Base-by-base conservation (phyloP, 306 rosid genomes). In the Heteromeles arbutifolia region DNA sequence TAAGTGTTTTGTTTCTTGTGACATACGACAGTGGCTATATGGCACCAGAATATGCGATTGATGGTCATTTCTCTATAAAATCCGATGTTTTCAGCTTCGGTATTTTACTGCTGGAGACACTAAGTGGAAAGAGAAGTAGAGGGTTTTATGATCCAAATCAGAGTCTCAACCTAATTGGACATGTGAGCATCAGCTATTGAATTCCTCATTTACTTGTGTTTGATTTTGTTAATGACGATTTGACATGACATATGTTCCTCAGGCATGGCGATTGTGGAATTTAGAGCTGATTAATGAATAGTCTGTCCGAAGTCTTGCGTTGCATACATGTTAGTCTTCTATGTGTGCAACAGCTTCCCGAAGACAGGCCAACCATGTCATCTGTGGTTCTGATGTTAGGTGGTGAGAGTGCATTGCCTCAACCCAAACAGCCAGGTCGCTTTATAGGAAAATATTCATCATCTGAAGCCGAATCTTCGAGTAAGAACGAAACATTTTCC, bases 321-420 rank as follows among this genome's bases (percentile, higher is more conserved):
- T 74, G 82, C 65, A 77, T 89, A 63, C 95, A 87, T 29, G 69
- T 87, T 11, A 24, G 92, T 79, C 88, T 90, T 69, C 41, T 90
- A 21, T 90, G 92, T 21, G 81, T 82, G 13, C 90, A 87, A 74
- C 79, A 81, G 31, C 82, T 72, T 64, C 86, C 88, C 2, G 87
- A 85, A 56, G 88, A 87, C 67, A 77, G 94, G 62, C 96, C 96
- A 21, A 81, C 69, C 22, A 87, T 88, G 92, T 81, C 92, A 32
- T 56, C 73, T 21, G 88, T 86, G 53, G 70, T 84, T 77, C 70
- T 88, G 73, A 86, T 90, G 89, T 74, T 90, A 32, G 61, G 86
- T 17, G 84, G 87, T 70, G 83, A 82, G 19, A 75, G 58, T 69
- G 66, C 70, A 62, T 70, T 85, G 83, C 79, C 86, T 72, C 83